A percentile compares a stretch with the other conserved stretches of the same genome.
Evolutionary conservation across 805 yeast genomes (phyloP).

Genomic region (Wickerhamiella australiensis): DNA sequence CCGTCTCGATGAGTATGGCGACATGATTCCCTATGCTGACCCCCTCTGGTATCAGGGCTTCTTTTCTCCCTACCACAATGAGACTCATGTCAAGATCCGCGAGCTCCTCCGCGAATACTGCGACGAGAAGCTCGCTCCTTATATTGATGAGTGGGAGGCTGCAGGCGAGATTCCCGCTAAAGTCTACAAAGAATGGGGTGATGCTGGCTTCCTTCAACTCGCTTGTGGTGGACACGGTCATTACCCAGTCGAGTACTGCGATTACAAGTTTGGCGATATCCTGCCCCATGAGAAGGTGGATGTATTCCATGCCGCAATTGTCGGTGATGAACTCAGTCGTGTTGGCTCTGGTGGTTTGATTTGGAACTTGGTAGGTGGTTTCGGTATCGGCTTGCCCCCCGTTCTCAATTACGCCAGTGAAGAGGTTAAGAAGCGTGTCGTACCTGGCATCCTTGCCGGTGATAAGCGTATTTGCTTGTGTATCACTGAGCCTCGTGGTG

Average conservation of each 20-base stretch:
- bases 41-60: constrained; percentile 37
- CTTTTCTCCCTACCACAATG: constrained; percentile 31
- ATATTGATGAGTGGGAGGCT: constrained; percentile 35
- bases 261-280: constrained; percentile 21
- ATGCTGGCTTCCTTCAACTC: constrained; percentile 30
- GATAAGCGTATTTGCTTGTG: constrained; percentile 33
- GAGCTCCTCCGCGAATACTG: constrained; percentile 33
- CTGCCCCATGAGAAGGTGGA: constrained; percentile 30
- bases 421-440: constrained; percentile 28
- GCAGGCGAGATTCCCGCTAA: constrained; percentile 27
- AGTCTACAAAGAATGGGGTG: constrained; percentile 28
- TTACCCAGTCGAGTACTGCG: constrained; percentile 29
- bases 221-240: constrained; percentile 26
- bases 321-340: constrained; percentile 32
- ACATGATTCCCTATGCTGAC: constrained; percentile 33
- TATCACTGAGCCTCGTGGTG: constrained; percentile 37
- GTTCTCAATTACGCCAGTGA: constrained; percentile 28
- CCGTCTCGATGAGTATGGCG: constrained; percentile 22
- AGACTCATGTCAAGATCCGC: constrained; percentile 31
- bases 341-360: constrained; percentile 34
- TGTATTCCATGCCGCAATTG: constrained; percentile 30
- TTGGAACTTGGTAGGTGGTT: constrained; percentile 34
- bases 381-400: constrained; percentile 34
- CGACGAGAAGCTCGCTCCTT: constrained; percentile 30
- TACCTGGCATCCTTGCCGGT: constrained; percentile 31